These are phyloP conservation scores for Fonsecaea erecta DNA, from an alignment of 2,329 filamentous ascomycete species.

Conservation along the genomic window DNA sequence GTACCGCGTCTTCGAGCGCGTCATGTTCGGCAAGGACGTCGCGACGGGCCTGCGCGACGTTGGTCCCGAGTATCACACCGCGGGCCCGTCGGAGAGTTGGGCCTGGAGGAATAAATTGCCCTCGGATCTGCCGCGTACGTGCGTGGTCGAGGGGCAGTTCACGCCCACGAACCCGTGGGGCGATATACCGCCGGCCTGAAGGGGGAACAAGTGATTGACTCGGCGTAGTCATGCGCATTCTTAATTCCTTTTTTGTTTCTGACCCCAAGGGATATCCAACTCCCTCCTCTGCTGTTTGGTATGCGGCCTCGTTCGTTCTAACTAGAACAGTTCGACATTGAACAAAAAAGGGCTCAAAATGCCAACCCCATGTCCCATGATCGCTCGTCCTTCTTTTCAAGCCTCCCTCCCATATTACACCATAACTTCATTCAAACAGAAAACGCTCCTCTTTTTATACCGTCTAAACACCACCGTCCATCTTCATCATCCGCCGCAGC, in stretches of 20 bases:
- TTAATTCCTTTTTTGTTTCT: no score
- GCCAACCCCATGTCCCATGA: background rate
- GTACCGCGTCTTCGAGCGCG: conserved; percentile 60
- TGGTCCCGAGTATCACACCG: conserved; percentile 13
- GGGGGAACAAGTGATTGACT: no score
- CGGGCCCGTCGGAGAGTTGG: conserved; percentile 26
- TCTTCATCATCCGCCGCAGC: conserved; percentile 5
- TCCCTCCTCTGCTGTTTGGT: no score
- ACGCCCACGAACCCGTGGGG: conserved; percentile 12
- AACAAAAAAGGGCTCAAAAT: no score
- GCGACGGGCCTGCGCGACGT: conserved; percentile 53
- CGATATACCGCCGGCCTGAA: background rate
- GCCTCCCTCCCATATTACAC: no score
- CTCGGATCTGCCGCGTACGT: conserved; percentile 8
- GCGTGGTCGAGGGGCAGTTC: conserved; percentile 20
- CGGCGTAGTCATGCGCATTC: no score
- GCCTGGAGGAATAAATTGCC: conserved; percentile 25
- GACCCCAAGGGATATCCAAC: no score
- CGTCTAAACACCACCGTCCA: background rate
- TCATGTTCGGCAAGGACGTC: conserved; percentile 57
- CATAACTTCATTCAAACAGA: no score
- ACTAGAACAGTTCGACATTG: no score
- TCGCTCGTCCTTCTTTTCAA: background rate
- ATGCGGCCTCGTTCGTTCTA: no score
- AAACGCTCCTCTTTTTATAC: background rate